Conservation (phyloP, 2,329 filamentous ascomycete genomes). For the Exophiala phaeomuriformis region DNA sequence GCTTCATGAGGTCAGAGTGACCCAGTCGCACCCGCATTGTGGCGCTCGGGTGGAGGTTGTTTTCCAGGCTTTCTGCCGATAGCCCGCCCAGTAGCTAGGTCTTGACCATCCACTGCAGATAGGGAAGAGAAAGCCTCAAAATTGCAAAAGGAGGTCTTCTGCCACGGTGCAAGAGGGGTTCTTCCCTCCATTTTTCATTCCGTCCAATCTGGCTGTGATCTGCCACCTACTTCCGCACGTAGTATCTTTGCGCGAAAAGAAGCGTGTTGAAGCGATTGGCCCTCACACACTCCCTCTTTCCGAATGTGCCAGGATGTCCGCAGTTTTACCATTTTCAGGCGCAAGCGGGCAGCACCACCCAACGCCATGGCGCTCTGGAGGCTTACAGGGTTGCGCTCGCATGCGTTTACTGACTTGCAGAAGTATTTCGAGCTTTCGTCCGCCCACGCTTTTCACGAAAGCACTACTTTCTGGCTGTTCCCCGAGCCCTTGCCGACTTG, state of each 20-base stretch:
- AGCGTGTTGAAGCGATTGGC: slow-evolving; percentile 21
- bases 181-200: background rate
- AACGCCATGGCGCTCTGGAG: background rate
- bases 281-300: background rate
- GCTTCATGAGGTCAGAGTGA: slow-evolving; percentile 10
- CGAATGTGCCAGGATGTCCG: background rate
- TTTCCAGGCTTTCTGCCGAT: slow-evolving; percentile 5
- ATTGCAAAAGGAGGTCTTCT: background rate
- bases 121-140: no score
- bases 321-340: background rate
- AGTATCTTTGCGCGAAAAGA: slow-evolving; percentile 9
- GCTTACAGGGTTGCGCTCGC: no score
- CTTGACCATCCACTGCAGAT: background rate
- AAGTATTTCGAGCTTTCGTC: slow-evolving; percentile 13
- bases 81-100: background rate
- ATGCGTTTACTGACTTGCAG: background rate
- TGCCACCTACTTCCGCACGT: slow-evolving; percentile 10
- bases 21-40: slow-evolving; percentile 1
- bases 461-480: background rate
- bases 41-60: slow-evolving; percentile 8
- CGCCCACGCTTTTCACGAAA: background rate
- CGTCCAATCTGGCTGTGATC: slow-evolving; percentile 13
- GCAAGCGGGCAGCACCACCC: background rate
- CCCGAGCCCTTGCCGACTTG: slow-evolving; percentile 13
- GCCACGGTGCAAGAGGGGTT: background rate